Evolutionary conservation across 2,329 filamentous ascomycete species (phyloP).

Genomic region (Septoria linicola): DNA sequence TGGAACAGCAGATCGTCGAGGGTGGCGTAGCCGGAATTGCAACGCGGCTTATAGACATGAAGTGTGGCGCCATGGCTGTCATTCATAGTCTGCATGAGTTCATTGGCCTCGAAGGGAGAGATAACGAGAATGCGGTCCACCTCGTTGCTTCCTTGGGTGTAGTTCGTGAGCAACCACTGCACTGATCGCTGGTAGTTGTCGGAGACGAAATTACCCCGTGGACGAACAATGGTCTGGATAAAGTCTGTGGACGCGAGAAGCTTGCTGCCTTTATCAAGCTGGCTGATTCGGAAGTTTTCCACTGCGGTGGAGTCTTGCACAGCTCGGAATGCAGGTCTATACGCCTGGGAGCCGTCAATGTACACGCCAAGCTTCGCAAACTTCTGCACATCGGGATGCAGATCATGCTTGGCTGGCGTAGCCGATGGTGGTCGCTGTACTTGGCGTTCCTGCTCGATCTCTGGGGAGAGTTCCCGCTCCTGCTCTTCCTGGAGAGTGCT

Average conservation of each 20-base stretch:
- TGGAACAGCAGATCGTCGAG: constrained; percentile 52
- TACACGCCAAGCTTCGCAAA: constrained; percentile 44
- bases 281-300: background rate
- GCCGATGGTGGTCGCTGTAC: constrained; percentile 48
- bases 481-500: constrained; percentile 62
- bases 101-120: constrained; percentile 61
- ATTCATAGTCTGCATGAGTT: constrained; percentile 47
- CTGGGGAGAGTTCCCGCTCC: constrained; percentile 65
- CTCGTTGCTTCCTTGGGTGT: constrained; percentile 16
- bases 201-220: constrained; percentile 13
- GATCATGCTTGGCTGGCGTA: constrained; percentile 41
- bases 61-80: constrained; percentile 28
- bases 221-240: constrained; percentile 12
- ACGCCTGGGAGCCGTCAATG: constrained; percentile 32
- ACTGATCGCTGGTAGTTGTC: constrained; percentile 56
- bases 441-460: constrained; percentile 61
- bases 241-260: constrained; percentile 22
- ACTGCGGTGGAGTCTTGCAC: constrained; percentile 12
- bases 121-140: constrained; percentile 51
- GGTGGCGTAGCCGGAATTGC: constrained; percentile 35
- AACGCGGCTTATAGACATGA: constrained; percentile 57
- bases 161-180: constrained; percentile 53
- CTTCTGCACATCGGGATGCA: constrained; percentile 46
- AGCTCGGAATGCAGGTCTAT: constrained; percentile 23
- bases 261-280: constrained; percentile 16